These are phyloP conservation scores for Plasmodium ovale DNA, from an alignment of 169 alveolate genomes.

Conservation along the genomic window DNA sequence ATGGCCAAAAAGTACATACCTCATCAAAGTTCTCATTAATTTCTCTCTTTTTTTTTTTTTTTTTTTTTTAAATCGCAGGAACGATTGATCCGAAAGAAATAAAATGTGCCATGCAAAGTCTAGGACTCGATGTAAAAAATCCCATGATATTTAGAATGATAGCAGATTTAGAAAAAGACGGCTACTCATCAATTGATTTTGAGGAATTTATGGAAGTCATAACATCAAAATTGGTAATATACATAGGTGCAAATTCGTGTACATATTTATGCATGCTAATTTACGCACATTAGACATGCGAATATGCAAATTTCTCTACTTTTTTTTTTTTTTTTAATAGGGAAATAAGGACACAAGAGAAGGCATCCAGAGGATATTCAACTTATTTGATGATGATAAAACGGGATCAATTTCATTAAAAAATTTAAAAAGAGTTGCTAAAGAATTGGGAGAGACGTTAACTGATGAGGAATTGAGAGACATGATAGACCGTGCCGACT, in stretches of 20 bases:
- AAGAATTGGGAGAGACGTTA: slow-evolving; percentile 98
- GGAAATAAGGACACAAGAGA: slow-evolving; percentile 98
- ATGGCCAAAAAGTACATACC: background rate
- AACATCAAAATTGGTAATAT: slow-evolving; percentile 93
- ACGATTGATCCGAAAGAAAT: slow-evolving; percentile 99
- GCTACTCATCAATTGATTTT: slow-evolving; percentile 96
- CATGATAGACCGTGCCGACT: slow-evolving; percentile 99
- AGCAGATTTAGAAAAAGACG: slow-evolving; percentile 98
- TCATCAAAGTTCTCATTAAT: background rate
- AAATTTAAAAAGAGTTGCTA: slow-evolving; percentile 97
- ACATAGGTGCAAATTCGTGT: background rate
- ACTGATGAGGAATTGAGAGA: slow-evolving; percentile 98
- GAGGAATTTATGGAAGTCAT: slow-evolving; percentile 98
- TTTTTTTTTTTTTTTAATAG: slow-evolving; percentile 40
- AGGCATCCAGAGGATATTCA: slow-evolving; percentile 97
- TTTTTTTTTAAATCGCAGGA: slow-evolving; percentile 79
- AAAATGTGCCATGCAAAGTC: slow-evolving; percentile 98
- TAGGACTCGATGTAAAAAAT: slow-evolving; percentile 99
- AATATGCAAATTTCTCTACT: background rate
- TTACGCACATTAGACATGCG: background rate
- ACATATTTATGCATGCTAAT: background rate
- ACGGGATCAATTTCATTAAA: slow-evolving; percentile 95
- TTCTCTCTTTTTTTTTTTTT: background rate
- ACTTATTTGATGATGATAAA: slow-evolving; percentile 97
- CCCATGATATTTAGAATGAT: slow-evolving; percentile 98